Evolutionary conservation across 2,329 filamentous ascomycete species (phyloP), one percentile per base, ranked within the genome.

Genomic region (Penicillium sp.): DNA sequence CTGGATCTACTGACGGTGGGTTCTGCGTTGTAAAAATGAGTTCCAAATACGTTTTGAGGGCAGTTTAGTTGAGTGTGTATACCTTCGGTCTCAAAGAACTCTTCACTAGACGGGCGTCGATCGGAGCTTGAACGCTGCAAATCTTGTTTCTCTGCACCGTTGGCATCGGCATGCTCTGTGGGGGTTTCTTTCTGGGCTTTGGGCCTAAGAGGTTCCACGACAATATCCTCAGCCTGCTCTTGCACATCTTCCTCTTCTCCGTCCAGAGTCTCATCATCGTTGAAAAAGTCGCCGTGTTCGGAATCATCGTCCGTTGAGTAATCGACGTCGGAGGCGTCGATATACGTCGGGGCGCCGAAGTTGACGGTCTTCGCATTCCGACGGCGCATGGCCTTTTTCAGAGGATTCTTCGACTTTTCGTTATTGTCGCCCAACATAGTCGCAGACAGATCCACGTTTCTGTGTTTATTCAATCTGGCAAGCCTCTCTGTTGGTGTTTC

Each of bases 401-500:
- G 81, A 0, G 90, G 86, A 65, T 90, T 92, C 69, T 91, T 92
- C 33, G 88, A 84, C 71, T 95, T 95, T 63, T 92, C 90, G 2
- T 87, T 81, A 61, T 86, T 87, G 63, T 90, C 87, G 34, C 85
- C 85, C 49, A 90, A 80, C 86, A 89, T 89, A 0, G 85, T 87
- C 38, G 86, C 85, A 53, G 87, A 87, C 36, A 89, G 81, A 79
- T 99, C 94, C 67, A 97, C 92, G 71, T 99, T 99, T 70, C 94
- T 86, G 76, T 99, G 94, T 77, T 99, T 99, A 76, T 99, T 99
- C 62, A 97, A 78, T 62, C 94, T 87, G 45, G 94, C 94, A 60
- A 99, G 78, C 71, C 94, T 85, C 79, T 99, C 94, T 16, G 93
- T 97, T 2, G 94, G 94, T 9, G 94, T 99, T 74, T 99, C 94